phyloP scores from a whole-genome alignment of 2,329 filamentous ascomycete genomes.

The Colletotrichum liriopes region DNA sequence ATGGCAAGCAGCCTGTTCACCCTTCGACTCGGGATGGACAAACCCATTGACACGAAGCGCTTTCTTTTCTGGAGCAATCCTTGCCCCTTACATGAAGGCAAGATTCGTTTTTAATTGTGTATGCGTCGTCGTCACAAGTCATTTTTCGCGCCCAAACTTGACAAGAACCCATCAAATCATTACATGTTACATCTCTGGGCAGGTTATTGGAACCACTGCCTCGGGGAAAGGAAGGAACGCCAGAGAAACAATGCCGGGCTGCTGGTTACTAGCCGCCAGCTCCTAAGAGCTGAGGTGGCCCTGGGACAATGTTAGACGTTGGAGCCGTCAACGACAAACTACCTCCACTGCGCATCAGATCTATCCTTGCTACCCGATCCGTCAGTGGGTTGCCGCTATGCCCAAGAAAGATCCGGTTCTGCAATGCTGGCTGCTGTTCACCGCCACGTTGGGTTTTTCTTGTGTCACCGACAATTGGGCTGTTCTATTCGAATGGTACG shows the following conservation, averaged over 20 bases:
- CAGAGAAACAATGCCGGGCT: neutral
- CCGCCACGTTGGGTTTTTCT: conserved; percentile 44
- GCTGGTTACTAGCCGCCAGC: neutral
- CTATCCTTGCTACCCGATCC: conserved; percentile 43
- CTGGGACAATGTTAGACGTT: conserved; percentile 18
- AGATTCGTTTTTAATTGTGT: neutral
- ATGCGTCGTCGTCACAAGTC: conserved; percentile 27
- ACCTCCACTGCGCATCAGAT: conserved; percentile 37
- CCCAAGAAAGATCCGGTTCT: conserved; percentile 43
- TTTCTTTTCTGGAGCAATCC: conserved; percentile 35
- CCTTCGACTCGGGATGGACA: conserved; percentile 38
- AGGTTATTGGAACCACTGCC: neutral
- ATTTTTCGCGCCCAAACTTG: conserved; percentile 29
- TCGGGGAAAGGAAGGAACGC: neutral
- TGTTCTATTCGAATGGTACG: conserved; percentile 25
- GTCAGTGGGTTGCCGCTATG: conserved; percentile 31
- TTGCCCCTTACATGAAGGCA: conserved; percentile 10
- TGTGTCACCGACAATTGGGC: conserved; percentile 44
- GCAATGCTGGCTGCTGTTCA: conserved; percentile 42
- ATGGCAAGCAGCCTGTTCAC: conserved; percentile 33
- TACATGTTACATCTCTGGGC: neutral
- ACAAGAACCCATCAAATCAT: conserved; percentile 10
- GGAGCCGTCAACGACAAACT: conserved; percentile 33
- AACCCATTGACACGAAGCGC: conserved; percentile 24
- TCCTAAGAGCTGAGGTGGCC: conserved; percentile 8